These are phyloP conservation scores for Capronia americana DNA, from an alignment of 2,329 filamentous ascomycete genomes.

Conservation along the genomic window DNA sequence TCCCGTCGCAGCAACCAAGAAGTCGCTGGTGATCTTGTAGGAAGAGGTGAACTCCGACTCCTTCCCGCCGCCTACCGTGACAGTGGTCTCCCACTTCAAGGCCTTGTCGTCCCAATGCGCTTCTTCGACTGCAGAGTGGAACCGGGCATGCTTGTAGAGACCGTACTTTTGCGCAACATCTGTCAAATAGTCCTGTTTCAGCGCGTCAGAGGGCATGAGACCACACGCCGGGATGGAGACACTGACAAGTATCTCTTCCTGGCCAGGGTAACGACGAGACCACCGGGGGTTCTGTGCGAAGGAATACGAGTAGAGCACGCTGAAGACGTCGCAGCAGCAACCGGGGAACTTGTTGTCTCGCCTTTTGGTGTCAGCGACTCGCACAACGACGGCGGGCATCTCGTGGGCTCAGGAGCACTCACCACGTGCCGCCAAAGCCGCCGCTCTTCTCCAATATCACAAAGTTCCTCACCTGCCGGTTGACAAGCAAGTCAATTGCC, in stretches of 20 bases:
- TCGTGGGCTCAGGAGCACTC: background rate
- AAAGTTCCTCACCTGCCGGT: slow-evolving; percentile 58
- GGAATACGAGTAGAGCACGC: slow-evolving; percentile 63
- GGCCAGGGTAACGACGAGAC: slow-evolving; percentile 64
- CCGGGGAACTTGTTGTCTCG: slow-evolving; percentile 50
- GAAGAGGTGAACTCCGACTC: slow-evolving; percentile 61
- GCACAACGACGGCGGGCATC: background rate
- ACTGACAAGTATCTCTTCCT: slow-evolving; percentile 63
- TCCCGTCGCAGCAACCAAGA: slow-evolving; percentile 64
- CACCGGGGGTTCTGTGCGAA: slow-evolving; percentile 66
- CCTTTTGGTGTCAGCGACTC: slow-evolving; percentile 8
- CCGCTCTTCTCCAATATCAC: slow-evolving; percentile 63
- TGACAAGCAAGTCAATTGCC: slow-evolving; percentile 61
- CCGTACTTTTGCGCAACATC: slow-evolving; percentile 38
- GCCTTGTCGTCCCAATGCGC: slow-evolving; percentile 63
- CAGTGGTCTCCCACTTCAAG: slow-evolving; percentile 59
- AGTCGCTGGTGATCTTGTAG: slow-evolving; percentile 63
- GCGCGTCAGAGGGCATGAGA: slow-evolving; percentile 4
- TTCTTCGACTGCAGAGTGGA: slow-evolving; percentile 62
- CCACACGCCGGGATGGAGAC: slow-evolving; percentile 4
- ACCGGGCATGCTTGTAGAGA: slow-evolving; percentile 63
- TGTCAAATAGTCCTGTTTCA: slow-evolving; percentile 56
- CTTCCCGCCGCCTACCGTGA: slow-evolving; percentile 59
- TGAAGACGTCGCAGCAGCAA: slow-evolving; percentile 61
- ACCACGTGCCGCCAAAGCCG: slow-evolving; percentile 50